Percentiles rank a stretch among this genome's conserved stretches.
Conservation (phyloP, 148 eudicot genomes). For the Fagopyrum homotropicum region DNA sequence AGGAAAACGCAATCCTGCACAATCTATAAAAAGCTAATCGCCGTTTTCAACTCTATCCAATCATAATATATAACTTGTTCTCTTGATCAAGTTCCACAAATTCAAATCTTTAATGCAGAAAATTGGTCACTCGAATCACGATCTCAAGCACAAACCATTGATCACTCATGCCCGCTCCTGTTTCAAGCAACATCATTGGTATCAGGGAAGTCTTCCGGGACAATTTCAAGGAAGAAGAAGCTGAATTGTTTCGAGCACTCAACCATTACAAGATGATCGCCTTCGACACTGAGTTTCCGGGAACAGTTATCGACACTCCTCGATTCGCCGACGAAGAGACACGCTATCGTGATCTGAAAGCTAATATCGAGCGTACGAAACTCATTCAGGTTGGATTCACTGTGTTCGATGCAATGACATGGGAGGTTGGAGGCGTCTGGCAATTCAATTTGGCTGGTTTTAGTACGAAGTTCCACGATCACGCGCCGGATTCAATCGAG, state of each 20-base stretch:
- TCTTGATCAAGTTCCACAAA: neutral
- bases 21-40: neutral
- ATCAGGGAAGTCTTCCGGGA: neutral
- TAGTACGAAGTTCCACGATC: neutral
- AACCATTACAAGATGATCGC: neutral
- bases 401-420: neutral
- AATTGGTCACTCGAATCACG: neutral
- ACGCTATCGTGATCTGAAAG: neutral
- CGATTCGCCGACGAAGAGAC: neutral
- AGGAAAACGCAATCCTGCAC: neutral
- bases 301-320: neutral
- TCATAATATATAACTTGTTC: neutral
- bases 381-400: conserved; percentile 11
- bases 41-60: neutral
- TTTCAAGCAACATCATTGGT: neutral
- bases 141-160: neutral
- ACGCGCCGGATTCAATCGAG: neutral
- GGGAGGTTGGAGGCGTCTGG: neutral
- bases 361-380: conserved; percentile 1
- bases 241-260: neutral
- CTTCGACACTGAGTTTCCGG: conserved; percentile 13
- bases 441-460: conserved; percentile 14
- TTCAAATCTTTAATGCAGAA: neutral
- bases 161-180: neutral
- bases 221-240: neutral